phyloP scores from a whole-genome alignment of 176 grass and related monocot genomes.

The Avena insularis region DNA sequence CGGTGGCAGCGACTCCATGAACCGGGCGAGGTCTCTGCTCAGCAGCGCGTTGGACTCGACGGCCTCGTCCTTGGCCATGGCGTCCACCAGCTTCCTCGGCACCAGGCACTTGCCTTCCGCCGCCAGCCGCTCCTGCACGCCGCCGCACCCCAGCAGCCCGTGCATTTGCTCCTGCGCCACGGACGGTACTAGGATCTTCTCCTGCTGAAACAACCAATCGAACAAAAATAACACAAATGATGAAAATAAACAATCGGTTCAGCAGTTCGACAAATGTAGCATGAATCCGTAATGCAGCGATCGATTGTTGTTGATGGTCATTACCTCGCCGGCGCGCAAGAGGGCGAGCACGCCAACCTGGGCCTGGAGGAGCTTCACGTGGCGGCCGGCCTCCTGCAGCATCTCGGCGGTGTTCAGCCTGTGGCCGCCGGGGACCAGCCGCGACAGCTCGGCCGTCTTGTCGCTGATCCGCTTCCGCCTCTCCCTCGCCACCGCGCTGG shows the following conservation, averaged over 20 bases:
- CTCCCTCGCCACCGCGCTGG: conserved; percentile 63
- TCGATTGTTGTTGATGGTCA: too few relatives aligned
- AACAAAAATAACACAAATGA: too few relatives aligned
- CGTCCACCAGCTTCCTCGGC: conserved; percentile 49
- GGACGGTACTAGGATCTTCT: conserved; percentile 24
- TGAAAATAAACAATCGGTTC: too few relatives aligned
- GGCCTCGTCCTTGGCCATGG: conserved; percentile 48
- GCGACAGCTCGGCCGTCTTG: conserved; percentile 73
- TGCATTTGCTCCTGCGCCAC: conserved; percentile 44
- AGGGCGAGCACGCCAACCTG: conserved; percentile 75
- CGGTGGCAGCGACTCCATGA: conserved; percentile 54
- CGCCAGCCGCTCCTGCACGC: conserved; percentile 60
- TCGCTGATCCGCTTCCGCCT: conserved; percentile 78
- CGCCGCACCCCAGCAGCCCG: conserved; percentile 46
- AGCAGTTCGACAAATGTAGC: too few relatives aligned
- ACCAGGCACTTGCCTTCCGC: conserved; percentile 67
- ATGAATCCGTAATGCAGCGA: too few relatives aligned
- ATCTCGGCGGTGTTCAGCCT: conserved; percentile 86
- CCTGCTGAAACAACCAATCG: conserved; percentile 10
- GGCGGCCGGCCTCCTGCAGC: conserved; percentile 61
- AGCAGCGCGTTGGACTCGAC: conserved; percentile 55
- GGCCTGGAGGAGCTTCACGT: conserved; percentile 81
- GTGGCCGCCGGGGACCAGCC: conserved; percentile 68
- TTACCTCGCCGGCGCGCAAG: conserved; percentile 59
- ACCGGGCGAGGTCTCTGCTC: conserved; percentile 54